Conservation (phyloP, 768 basidiomycete genomes). For the Hydnomerulius pinastri region DNA sequence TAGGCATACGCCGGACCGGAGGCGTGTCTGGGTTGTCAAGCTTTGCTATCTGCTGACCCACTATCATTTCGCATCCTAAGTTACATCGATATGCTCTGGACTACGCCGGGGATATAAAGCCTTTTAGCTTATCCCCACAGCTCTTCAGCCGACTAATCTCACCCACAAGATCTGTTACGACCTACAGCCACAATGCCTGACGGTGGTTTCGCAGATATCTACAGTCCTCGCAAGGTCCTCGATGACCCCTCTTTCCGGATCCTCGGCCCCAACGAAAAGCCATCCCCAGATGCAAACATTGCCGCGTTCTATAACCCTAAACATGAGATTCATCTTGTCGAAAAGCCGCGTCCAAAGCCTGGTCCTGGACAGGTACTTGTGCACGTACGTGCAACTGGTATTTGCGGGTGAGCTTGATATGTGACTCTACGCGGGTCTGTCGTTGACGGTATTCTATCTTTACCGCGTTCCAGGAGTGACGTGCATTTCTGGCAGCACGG, state of each 20-base stretch:
- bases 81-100: no score
- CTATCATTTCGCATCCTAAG: no score
- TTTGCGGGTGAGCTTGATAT: conserved; percentile 55
- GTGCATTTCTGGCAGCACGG: conserved; percentile 78
- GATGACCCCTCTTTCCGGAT: conserved; percentile 58
- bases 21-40: no score
- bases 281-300: conserved; percentile 50
- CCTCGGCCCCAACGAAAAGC: conserved; percentile 50
- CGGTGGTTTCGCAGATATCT: conserved; percentile 41
- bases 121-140: no score
- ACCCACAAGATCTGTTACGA: no score
- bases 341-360: conserved; percentile 60
- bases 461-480: conserved; percentile 50
- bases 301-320: conserved; percentile 66
- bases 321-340: conserved; percentile 66
- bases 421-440: neutral
- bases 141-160: no score
- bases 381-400: conserved; percentile 68
- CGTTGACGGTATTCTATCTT: neutral
- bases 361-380: conserved; percentile 67
- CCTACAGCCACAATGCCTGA: conserved; percentile 18
- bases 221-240: conserved; percentile 57
- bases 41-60: no score
- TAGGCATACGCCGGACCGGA: no score
- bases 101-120: no score